Evolutionary conservation across 495 filamentous ascomycete genomes (phyloP), one percentile per base, ranked within the genome.

Genomic region (Daldinia bambusicola): DNA sequence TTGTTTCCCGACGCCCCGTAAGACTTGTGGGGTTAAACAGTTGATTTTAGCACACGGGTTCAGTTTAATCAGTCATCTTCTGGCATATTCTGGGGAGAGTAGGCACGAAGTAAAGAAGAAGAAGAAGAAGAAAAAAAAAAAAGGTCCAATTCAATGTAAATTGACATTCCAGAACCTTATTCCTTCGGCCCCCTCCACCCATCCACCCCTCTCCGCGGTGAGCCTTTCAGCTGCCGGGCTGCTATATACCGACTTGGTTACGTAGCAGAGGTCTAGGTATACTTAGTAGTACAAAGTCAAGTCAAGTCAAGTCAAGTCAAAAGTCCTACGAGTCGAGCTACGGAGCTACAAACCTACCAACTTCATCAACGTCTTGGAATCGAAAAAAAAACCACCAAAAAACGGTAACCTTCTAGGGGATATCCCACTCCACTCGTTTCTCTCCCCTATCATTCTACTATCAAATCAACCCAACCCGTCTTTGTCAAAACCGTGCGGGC

Each of bases 141-240:
- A 48, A 57, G 40, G 30, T 22, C 16, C n/a, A 67, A 55, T 63
- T 57, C 40, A 63, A 64, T 60, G 59, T 62, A 50, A 58, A 57
- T 9, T 58, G 34, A 48, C 53, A 55, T 60, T 55, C 61, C 22
- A 68, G 50, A 72, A 72, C 70, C 70, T 72, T 56, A 72, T 59
- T 48, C 10, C 41, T 52, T 26, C 55, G 1, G 3, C 26, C 26
- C 26, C 26, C 26, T 26, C 26, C 26, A 1, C 26, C 26, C 26
- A 26, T 26, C 26, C 26, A 3, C 26, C 55, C 43, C 66, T 43
- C 32, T 52, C 36, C 55, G n/a, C 26, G 38, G 67, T 59, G 52
- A 45, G 48, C 59, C 18, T 62, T 53, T 41, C 26, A 59, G 30
- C 55, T 56, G 53, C 16, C 53, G 26, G 53, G 53, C 16, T 57